phyloP scores from a whole-genome alignment of 768 basidiomycete genomes.

The Suillus bovinus region DNA sequence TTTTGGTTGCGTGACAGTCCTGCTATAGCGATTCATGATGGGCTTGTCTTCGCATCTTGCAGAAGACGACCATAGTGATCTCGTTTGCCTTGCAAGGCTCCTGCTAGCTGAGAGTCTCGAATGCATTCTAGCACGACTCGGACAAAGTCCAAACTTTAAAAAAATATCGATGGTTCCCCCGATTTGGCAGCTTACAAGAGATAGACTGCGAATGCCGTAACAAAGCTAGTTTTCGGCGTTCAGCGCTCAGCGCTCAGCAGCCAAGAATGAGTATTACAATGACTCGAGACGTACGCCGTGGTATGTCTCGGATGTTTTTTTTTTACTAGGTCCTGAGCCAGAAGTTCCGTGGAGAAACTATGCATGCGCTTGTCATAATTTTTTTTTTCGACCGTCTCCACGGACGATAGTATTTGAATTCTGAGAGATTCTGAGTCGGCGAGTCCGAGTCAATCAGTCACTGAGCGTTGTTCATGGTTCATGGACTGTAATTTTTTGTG shows the following conservation, averaged over 20 bases:
- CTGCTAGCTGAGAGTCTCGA: constrained; percentile 17
- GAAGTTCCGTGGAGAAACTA: constrained; percentile 5
- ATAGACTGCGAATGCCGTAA: background rate
- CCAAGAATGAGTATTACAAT: background rate
- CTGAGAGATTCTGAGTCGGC: background rate
- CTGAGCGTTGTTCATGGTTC: too few relatives aligned
- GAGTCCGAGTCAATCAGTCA: background rate
- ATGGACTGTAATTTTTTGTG: too few relatives aligned
- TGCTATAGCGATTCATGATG: constrained; percentile 71
- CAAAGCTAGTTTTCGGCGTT: too few relatives aligned
- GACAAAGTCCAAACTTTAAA: constrained; percentile 17
- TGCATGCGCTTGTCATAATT: constrained; percentile 2
- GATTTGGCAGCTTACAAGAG: constrained; percentile 1
- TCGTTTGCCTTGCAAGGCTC: constrained; percentile 24
- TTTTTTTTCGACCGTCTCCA: constrained; percentile 10
- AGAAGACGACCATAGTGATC: constrained; percentile 39
- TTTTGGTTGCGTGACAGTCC: constrained; percentile 86
- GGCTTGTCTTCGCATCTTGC: constrained; percentile 41
- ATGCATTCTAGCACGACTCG: constrained; percentile 20
- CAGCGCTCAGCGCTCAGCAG: too few relatives aligned
- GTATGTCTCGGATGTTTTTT: constrained; percentile 1
- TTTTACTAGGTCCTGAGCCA: background rate
- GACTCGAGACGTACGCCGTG: background rate
- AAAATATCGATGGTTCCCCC: background rate
- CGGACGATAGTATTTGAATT: constrained; percentile 9